phyloP scores from a whole-genome alignment of 371 early-diverging fungal genomes.

The Conidiobolus incongruus region DNA sequence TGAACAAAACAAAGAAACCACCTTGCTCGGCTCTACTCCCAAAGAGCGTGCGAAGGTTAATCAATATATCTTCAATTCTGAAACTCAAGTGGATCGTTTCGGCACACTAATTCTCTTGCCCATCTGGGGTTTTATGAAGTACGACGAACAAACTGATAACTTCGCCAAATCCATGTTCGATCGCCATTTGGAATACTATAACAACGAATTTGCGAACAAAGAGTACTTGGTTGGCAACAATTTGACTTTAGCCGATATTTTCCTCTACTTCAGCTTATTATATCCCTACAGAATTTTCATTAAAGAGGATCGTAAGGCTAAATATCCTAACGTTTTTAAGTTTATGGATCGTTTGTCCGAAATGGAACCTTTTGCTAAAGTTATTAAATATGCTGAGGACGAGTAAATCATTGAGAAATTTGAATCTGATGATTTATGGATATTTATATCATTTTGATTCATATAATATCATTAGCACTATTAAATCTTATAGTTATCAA shows the following conservation, averaged over 20 bases:
- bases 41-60: constrained; percentile 55
- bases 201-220: constrained; percentile 47
- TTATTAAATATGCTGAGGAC: no score
- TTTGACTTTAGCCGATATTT: constrained; percentile 75
- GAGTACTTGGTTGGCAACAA: constrained; percentile 84
- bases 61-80: constrained; percentile 54
- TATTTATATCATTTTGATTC: no score
- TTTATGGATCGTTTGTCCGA: neutral
- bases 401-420: no score
- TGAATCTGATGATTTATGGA: no score
- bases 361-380: no score
- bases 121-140: constrained; percentile 30
- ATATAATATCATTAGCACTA: no score
- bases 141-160: constrained; percentile 39
- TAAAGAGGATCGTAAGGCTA: constrained; percentile 34
- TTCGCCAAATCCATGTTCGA: constrained; percentile 37
- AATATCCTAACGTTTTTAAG: neutral
- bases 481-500: no score
- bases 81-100: constrained; percentile 26
- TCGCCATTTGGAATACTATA: constrained; percentile 33
- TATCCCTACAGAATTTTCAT: constrained; percentile 29
- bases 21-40: constrained; percentile 35
- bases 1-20: constrained; percentile 30
- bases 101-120: constrained; percentile 34
- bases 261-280: constrained; percentile 31